Evolutionary conservation across 2,329 filamentous ascomycete species (phyloP).

Genomic region (Fusarium sp.): DNA sequence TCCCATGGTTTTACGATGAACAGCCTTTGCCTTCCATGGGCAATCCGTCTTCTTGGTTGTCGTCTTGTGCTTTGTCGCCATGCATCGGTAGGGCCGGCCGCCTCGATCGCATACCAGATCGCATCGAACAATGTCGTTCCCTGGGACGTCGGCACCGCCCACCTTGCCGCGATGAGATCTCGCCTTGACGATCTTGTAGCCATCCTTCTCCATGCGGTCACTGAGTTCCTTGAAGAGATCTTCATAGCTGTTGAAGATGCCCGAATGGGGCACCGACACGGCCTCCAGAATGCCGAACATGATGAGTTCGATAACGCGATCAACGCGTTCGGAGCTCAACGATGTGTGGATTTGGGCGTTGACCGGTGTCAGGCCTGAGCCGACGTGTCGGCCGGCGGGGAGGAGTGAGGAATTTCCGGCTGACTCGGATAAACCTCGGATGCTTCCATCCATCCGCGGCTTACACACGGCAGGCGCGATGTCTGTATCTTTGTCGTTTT

Average conservation of each 20-base stretch:
- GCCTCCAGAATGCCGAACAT: conserved; percentile 60
- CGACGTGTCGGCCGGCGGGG: conserved; percentile 32
- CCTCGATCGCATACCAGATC: conserved; percentile 61
- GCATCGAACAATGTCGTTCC: conserved; percentile 58
- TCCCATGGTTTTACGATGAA: conserved; percentile 57
- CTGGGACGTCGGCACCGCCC: conserved; percentile 54
- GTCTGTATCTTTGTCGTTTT: background rate
- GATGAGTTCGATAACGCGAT: conserved; percentile 40
- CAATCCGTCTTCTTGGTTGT: conserved; percentile 61
- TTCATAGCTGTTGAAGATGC: conserved; percentile 55
- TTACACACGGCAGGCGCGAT: background rate
- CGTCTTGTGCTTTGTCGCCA: conserved; percentile 59
- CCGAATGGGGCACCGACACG: conserved; percentile 52
- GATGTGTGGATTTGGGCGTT: conserved; percentile 46
- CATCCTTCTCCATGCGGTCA: conserved; percentile 57
- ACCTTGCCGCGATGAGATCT: conserved; percentile 57
- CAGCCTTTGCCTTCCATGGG: conserved; percentile 60
- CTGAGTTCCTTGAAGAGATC: conserved; percentile 56
- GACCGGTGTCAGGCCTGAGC: conserved; percentile 46
- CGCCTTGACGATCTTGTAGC: conserved; percentile 60
- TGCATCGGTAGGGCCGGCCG: conserved; percentile 57
- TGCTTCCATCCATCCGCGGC: background rate
- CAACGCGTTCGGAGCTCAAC: conserved; percentile 44
- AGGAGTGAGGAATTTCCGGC: conserved; percentile 39
- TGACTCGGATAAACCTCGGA: conserved; percentile 41